Evolutionary conservation across 345 rosid species (phyloP).

Genomic region (Rhodomyrtus tomentosa): DNA sequence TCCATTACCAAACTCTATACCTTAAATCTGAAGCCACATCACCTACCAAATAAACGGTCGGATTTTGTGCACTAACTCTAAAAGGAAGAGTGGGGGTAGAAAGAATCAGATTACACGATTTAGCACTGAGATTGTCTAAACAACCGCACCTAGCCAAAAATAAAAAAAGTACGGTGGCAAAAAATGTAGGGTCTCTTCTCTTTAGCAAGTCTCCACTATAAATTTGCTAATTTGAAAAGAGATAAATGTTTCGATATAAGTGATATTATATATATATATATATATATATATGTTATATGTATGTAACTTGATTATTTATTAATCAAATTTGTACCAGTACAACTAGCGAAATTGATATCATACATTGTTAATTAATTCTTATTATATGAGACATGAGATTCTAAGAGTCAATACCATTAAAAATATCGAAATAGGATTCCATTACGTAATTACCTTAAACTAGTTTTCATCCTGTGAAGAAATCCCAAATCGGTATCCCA

Average conservation of each 20-base stretch:
- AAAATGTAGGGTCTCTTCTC: not conserved
- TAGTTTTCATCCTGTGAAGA: rapidly evolving
- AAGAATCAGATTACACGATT: not conserved
- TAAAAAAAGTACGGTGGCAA: not conserved
- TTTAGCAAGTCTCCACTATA: not conserved
- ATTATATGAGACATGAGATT: too few relatives aligned
- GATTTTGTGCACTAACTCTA: not conserved
- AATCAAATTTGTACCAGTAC: too few relatives aligned
- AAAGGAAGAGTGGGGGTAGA: not conserved
- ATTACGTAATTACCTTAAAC: not conserved
- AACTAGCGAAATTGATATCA: too few relatives aligned
- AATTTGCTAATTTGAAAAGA: not conserved
- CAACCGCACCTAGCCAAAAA: not conserved
- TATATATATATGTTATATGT: too few relatives aligned
- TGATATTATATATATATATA: not conserved
- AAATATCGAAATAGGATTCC: not conserved
- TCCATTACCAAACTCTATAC: not conserved
- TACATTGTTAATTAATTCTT: too few relatives aligned
- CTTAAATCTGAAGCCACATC: not conserved
- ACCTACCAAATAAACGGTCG: not conserved
- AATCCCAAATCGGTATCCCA: not conserved
- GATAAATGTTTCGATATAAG: not conserved
- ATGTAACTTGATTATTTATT: too few relatives aligned
- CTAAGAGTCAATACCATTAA: not conserved
- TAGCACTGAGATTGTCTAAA: not conserved